These are phyloP conservation scores for Rhizopogon salebrosus DNA, from an alignment of 768 basidiomycete species.

Conservation along the genomic window DNA sequence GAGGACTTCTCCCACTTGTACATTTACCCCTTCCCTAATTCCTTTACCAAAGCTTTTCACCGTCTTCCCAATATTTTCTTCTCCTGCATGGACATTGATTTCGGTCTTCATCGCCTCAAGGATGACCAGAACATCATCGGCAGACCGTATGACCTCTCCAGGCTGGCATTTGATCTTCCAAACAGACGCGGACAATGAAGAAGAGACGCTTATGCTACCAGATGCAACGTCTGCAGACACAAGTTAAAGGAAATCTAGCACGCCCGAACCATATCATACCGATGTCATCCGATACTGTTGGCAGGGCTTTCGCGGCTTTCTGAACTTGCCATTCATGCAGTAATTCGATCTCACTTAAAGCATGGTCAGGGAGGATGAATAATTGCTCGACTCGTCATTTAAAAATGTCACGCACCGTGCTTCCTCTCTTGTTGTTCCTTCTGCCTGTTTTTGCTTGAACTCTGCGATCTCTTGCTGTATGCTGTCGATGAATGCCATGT, in stretches of 20 bases:
- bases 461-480: slow-evolving; percentile 36
- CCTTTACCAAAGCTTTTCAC: slow-evolving; percentile 37
- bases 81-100: slow-evolving; percentile 42
- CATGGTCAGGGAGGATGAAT: slow-evolving; percentile 2
- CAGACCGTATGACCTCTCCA: slow-evolving; percentile 37
- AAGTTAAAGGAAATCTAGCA: not conserved
- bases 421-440: slow-evolving; percentile 34
- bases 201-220: slow-evolving; percentile 10
- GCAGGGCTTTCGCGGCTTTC: slow-evolving; percentile 12
- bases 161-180: slow-evolving; percentile 45
- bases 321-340: slow-evolving; percentile 39
- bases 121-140: slow-evolving; percentile 40
- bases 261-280: not conserved
- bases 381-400: not conserved
- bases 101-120: slow-evolving; percentile 69
- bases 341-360: slow-evolving; percentile 35
- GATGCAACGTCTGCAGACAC: slow-evolving; percentile 1
- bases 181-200: slow-evolving; percentile 40
- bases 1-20: slow-evolving; percentile 43
- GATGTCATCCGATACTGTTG: not conserved
- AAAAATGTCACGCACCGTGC: slow-evolving; percentile 26
- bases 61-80: slow-evolving; percentile 38
- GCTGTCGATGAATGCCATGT: slow-evolving; percentile 35
- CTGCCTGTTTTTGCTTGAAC: slow-evolving; percentile 37
- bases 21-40: slow-evolving; percentile 37